Base-by-base conservation (phyloP, 2,329 filamentous ascomycete genomes). In the Drechslerella coelobrocha region DNA sequence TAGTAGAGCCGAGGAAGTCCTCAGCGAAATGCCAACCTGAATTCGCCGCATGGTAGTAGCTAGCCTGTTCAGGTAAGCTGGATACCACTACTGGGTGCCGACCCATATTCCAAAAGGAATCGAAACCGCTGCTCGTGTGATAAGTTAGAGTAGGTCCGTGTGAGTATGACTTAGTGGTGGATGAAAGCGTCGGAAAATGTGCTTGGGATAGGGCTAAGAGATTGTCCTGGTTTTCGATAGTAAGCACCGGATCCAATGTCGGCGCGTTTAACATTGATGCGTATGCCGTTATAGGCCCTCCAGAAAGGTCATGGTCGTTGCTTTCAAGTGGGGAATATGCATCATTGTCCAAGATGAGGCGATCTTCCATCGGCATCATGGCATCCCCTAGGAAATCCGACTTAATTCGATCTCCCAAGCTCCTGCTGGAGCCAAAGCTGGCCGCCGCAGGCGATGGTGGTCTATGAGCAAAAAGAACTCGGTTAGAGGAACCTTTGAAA, bases 191-290 rank as follows among this genome's bases (percentile, higher is more conserved):
- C 10, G 34, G 48, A 51, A 54, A 71, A 14, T 61, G 34, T 5
- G 52, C 26, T 19, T 62, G 66, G 4, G 59, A 53, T 10, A 71
- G n/a, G 12, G 43, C 47, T n/a, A 71, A 17, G 3, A 71, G 27
- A 24, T 63, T 63, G 31, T 71, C 66, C 26, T 71, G 66, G 47
- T 71, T 63, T 29, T 71, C 66, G 2, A 71, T 34, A 9, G 59
- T 71, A 19, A 71, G 41, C 6, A 71, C 66, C 5, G 66, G 66
- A 21, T 71, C 66, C 34, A 63, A 26, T 39, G 21, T 39, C 21
- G 66, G 59, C 1, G 51, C 65, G 24, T 47, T 69, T 26, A 71
- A 53, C 7, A 71, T 63, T 4, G 66, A 71, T 50, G 66, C 57
- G 24, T 63, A 71, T 29, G 53, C 39, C 24, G 66, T 23, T 12